These are phyloP conservation scores for Zalaria sp. DNA, from an alignment of 2,329 filamentous ascomycete species.

Conservation along the genomic window DNA sequence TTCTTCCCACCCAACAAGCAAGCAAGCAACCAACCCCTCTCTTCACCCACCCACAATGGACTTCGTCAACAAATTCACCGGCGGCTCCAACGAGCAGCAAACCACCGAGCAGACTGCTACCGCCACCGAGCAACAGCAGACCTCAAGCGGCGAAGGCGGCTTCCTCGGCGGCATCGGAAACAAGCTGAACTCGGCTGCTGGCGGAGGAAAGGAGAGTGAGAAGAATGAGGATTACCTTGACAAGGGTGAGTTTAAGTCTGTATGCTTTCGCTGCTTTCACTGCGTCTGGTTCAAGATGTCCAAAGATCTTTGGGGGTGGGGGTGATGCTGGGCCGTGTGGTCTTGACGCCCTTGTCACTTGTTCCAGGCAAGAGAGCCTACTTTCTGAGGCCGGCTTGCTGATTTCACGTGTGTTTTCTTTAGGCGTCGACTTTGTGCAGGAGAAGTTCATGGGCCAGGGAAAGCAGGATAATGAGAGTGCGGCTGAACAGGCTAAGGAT, in stretches of 20 bases:
- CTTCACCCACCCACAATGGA: slow-evolving; percentile 23
- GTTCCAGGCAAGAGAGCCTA: no score
- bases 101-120: slow-evolving; percentile 13
- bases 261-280: no score
- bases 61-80: slow-evolving; percentile 32
- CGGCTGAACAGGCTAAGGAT: slow-evolving; percentile 72
- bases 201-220: slow-evolving; percentile 60
- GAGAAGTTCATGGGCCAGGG: slow-evolving; percentile 59
- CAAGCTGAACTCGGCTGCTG: slow-evolving; percentile 58
- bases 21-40: neutral
- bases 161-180: slow-evolving; percentile 48
- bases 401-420: no score
- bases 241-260: slow-evolving; percentile 44
- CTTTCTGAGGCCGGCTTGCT: no score
- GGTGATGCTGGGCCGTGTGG: no score
- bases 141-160: slow-evolving; percentile 21
- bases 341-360: no score
- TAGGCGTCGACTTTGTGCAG: slow-evolving; percentile 66
- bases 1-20: neutral
- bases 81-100: slow-evolving; percentile 20
- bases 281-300: no score
- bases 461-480: slow-evolving; percentile 50
- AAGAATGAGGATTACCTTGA: slow-evolving; percentile 74
- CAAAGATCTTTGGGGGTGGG: no score
- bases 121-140: slow-evolving; percentile 18